Evolutionary conservation across 192 early-diverging fungal genomes (phyloP).

Genomic region (Rhizoclosmatium sp.): DNA sequence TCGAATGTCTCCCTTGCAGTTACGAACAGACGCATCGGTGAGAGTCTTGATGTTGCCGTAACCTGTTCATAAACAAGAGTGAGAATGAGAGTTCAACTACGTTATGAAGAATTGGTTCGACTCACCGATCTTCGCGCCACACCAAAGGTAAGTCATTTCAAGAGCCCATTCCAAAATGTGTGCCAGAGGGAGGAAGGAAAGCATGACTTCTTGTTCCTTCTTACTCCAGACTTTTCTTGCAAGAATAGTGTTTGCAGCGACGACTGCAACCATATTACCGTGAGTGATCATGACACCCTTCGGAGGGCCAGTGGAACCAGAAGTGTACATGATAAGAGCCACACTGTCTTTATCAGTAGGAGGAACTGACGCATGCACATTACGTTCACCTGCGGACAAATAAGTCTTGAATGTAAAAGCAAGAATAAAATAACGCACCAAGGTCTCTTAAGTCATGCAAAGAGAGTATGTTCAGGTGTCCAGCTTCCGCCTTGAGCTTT

Average conservation of each 20-base stretch:
- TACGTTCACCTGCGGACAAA: not conserved
- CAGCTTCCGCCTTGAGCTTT: not conserved
- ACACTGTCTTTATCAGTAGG: slow-evolving; percentile 68
- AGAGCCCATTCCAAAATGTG: slow-evolving; percentile 89
- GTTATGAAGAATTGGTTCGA: no score
- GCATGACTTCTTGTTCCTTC: not conserved
- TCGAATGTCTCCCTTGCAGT: slow-evolving; percentile 73
- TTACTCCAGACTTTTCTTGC: not conserved
- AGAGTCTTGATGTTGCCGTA: slow-evolving; percentile 57
- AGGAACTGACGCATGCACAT: not conserved
- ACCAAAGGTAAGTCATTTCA: slow-evolving; percentile 68
- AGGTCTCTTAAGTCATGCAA: slow-evolving; percentile 75
- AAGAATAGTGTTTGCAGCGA: not conserved
- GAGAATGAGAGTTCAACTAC: no score
- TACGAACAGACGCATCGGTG: slow-evolving; percentile 66
- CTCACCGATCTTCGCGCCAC: slow-evolving; percentile 82
- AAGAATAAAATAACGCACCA: slow-evolving; percentile 2
- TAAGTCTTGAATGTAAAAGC: not conserved
- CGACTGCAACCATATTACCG: slow-evolving; percentile 79
- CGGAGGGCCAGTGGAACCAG: slow-evolving; percentile 86
- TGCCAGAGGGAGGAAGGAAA: slow-evolving; percentile 56
- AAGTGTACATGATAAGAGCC: slow-evolving; percentile 86
- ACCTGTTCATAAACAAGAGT: no score
- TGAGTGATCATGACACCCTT: slow-evolving; percentile 92
- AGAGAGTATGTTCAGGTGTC: slow-evolving; percentile 31